phyloP scores from a whole-genome alignment of 345 rosid species.

The Durio zibethinus region DNA sequence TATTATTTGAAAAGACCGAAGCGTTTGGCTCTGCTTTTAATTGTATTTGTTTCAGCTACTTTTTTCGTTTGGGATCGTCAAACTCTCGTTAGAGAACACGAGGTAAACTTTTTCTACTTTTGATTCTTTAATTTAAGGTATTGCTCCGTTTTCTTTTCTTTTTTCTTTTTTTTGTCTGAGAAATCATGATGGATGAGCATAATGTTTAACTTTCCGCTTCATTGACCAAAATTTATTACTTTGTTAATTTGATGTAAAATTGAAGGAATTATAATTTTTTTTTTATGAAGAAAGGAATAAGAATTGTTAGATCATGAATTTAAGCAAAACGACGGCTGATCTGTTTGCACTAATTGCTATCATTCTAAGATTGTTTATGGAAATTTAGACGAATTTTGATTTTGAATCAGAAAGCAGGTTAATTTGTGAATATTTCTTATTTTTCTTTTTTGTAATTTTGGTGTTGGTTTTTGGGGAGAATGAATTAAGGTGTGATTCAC shows the following conservation, averaged over 20 bases:
- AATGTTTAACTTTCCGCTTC: background rate
- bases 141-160: background rate
- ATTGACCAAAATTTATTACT: background rate
- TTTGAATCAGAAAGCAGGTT: background rate
- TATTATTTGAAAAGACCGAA: slow-evolving; percentile 65
- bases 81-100: slow-evolving; percentile 59
- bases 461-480: background rate
- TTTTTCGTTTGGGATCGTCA: slow-evolving; percentile 69
- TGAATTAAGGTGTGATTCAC: background rate
- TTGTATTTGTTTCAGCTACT: slow-evolving; percentile 45
- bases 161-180: background rate
- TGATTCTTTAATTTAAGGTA: too few species aligned
- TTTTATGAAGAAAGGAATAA: background rate
- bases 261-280: background rate
- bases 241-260: background rate
- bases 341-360: background rate
- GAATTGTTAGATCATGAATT: background rate
- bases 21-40: slow-evolving; percentile 58
- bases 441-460: background rate
- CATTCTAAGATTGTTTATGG: background rate
- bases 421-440: background rate
- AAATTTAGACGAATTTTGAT: background rate
- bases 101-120: slow-evolving; percentile 27
- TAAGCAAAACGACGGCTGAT: background rate
- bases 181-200: background rate